Evolutionary conservation across 768 basidiomycete species (phyloP).

Genomic region (Daedaleopsis sinensis): DNA sequence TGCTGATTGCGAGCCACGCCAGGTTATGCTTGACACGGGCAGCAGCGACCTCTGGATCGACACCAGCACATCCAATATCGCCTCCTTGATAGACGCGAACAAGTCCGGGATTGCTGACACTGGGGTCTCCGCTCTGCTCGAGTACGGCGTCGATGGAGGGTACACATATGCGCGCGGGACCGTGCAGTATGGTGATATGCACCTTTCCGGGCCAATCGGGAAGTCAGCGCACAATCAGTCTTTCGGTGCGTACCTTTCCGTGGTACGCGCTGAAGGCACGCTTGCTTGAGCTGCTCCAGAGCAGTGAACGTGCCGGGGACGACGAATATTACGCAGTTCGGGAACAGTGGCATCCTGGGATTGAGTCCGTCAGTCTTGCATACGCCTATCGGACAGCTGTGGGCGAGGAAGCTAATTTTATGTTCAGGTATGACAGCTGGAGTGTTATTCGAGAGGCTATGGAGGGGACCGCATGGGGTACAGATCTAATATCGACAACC

Average conservation of each 20-base stretch:
- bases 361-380: background rate
- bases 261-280: background rate
- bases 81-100: background rate
- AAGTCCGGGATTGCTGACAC: background rate
- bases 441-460: background rate
- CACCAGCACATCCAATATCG: background rate
- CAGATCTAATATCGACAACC: background rate
- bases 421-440: background rate
- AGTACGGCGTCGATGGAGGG: background rate
- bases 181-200: background rate
- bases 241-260: background rate
- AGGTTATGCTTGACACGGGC: constrained; percentile 4
- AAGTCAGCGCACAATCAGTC: background rate
- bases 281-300: background rate
- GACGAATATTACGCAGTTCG: constrained; percentile 1
- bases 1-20: no score
- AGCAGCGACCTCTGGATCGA: constrained; percentile 11
- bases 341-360: constrained; percentile 3
- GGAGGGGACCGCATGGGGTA: background rate
- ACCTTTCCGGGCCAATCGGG: background rate
- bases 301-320: constrained; percentile 5
- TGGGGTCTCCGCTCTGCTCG: background rate
- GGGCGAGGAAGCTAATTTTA: background rate
- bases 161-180: background rate
- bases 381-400: no score